A percentile compares a stretch with the other conserved stretches of the same genome.
Conservation (phyloP, 768 basidiomycete species). For the Mycena maculata region DNA sequence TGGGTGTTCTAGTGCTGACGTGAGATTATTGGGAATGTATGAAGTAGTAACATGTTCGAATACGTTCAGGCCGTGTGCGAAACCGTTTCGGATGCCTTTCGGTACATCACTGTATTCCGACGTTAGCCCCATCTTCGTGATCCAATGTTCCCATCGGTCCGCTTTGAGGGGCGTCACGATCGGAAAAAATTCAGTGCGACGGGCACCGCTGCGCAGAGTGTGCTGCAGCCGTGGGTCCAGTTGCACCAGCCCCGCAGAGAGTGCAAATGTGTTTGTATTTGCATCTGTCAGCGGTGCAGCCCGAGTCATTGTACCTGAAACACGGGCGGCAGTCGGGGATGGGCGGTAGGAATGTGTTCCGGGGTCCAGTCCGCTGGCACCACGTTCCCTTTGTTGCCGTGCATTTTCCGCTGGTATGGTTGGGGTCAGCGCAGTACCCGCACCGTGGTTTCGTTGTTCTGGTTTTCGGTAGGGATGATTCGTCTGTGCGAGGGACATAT, state of each 20-base stretch:
- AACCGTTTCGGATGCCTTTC: slow-evolving; percentile 33
- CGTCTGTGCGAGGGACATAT: no score
- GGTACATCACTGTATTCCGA: slow-evolving; percentile 33
- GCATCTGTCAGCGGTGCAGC: slow-evolving; percentile 10
- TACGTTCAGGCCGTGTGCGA: slow-evolving; percentile 20
- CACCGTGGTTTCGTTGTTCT: no score
- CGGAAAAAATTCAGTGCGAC: slow-evolving; percentile 14
- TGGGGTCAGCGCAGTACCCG: no score
- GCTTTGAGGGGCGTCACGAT: slow-evolving; percentile 35
- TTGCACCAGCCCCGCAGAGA: slow-evolving; percentile 18
- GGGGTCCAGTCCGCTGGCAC: background rate
- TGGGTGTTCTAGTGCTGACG: background rate
- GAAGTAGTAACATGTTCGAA: background rate
- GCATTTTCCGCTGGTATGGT: background rate
- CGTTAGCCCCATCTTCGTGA: slow-evolving; percentile 3
- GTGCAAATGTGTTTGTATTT: slow-evolving; percentile 23
- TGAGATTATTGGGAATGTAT: slow-evolving; percentile 1
- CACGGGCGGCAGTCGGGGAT: background rate
- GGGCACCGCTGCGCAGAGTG: slow-evolving; percentile 26
- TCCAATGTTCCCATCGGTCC: slow-evolving; percentile 25
- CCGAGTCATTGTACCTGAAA: slow-evolving; percentile 3
- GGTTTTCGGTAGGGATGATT: no score
- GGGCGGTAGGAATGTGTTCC: background rate
- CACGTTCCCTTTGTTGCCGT: background rate
- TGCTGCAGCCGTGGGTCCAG: background rate